Base-by-base conservation (phyloP, 108 stramenopile genomes). In the Asterionellopsis glacialis region DNA sequence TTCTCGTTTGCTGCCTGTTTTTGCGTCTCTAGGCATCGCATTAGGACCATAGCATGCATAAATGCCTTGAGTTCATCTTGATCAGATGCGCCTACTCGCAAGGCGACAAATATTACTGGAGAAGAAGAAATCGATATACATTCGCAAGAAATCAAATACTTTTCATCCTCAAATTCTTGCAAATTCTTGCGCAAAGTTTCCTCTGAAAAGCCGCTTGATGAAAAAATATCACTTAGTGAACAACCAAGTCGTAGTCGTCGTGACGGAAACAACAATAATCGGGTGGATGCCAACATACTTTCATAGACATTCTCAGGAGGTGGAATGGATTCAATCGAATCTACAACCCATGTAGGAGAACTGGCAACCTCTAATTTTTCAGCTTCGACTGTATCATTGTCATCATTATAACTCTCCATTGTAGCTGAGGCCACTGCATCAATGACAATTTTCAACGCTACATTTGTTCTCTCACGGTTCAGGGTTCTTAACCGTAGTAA, bases 401-500 rank as follows among this genome's bases (percentile, higher is more conserved):
- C 44, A 16, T 45, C 39, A 44, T 28, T 0, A 43, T 22, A 6
- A n/a, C 45, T 9, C 59, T 22, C 25, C 15, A 22, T 13, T 13
- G 50, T 1, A 41, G 18, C 23, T 5, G 19, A 1, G 33, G 11
- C 56, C 10, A 26, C 39, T 39, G 56, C 40, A 19, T 55, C 23
- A 15, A 78, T 40, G 9, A 72, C 9, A 9, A 21, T 22, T 24
- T 45, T 9, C 26, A 78, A 57, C 1, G 67, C 57, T 10, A 43
- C 60, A 10, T n/a, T 19, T 0, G 73, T 60, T 42, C 81, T 74
- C 56, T 82, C 73, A 18, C 78, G 72, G 61, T 98, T 98, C 51
- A 98, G 76, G 13, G 93, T 93, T 52, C 66, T 51, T 9, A 98
- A 63, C 18, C 72, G 76, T 42, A 98, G 64, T n/a, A 79, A 45